Evolutionary conservation across 345 rosid genomes (phyloP).

Genomic region (Lumnitzera littorea): DNA sequence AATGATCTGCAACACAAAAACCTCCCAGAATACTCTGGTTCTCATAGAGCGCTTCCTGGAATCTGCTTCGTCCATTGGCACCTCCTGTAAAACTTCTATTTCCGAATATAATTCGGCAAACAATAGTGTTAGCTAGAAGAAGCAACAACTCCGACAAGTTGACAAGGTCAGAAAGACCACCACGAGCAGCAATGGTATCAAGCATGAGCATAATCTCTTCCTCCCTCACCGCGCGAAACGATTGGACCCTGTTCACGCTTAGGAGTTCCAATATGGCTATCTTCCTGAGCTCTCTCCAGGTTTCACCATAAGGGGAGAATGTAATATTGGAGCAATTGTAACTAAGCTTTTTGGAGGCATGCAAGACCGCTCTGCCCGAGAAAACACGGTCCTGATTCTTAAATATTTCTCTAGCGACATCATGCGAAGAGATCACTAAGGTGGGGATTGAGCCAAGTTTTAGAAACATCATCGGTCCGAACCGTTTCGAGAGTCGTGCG

Average conservation of each 20-base stretch:
- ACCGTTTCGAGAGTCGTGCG: neutral
- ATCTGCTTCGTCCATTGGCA: conserved; percentile 2
- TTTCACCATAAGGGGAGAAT: conserved; percentile 20
- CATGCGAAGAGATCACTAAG: conserved; percentile 1
- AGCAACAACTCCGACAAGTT: conserved; percentile 10
- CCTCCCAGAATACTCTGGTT: neutral
- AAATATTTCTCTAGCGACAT: conserved; percentile 7
- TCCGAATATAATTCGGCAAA: conserved; percentile 14
- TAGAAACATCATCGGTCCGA: conserved; percentile 4
- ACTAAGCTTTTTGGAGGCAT: conserved; percentile 7
- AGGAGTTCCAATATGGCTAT: conserved; percentile 13
- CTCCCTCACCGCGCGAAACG: conserved; percentile 16
- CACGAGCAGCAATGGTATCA: conserved; percentile 1
- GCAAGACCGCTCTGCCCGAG: neutral
- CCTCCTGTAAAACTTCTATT: conserved; percentile 11
- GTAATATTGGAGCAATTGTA: conserved; percentile 9
- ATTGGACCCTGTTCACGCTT: conserved; percentile 11
- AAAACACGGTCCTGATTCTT: conserved; percentile 10
- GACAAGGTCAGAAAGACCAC: neutral
- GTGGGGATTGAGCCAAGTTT: conserved; percentile 2
- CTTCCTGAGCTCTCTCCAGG: conserved; percentile 20
- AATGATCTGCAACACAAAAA: neutral
- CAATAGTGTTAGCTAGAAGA: conserved; percentile 5
- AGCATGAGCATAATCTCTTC: conserved; percentile 14
- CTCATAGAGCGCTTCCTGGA: conserved; percentile 5